Conservation (phyloP, 1,139 yeast species). For the Candida freyschussii region DNA sequence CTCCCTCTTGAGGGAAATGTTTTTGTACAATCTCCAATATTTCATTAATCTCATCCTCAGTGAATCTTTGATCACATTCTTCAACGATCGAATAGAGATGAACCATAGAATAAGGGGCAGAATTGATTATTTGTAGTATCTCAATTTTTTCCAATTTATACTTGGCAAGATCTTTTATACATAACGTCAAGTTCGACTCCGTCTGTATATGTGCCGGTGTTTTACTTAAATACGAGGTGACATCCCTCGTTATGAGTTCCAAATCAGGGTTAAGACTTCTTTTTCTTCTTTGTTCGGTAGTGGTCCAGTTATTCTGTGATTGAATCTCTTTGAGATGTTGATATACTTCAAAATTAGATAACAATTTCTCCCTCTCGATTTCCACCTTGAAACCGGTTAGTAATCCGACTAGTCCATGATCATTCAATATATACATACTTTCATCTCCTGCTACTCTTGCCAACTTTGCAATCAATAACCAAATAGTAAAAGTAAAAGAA, state of each 20-base stretch:
- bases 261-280: slow-evolving; percentile 39
- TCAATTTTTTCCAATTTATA: slow-evolving; percentile 75
- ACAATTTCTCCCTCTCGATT: slow-evolving; percentile 51
- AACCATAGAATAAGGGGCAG: slow-evolving; percentile 75
- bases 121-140: slow-evolving; percentile 75
- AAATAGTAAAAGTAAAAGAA: no score
- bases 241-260: slow-evolving; percentile 68
- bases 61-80: slow-evolving; percentile 83
- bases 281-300: slow-evolving; percentile 21
- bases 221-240: slow-evolving; percentile 43
- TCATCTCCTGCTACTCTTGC: no score
- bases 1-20: slow-evolving; percentile 39
- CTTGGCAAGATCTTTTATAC: slow-evolving; percentile 48
- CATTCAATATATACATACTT: slow-evolving; percentile 10
- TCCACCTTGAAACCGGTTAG: slow-evolving; percentile 31
- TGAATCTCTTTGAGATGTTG: slow-evolving; percentile 54
- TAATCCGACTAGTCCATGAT: no score
- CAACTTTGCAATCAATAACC: not conserved
- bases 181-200: slow-evolving; percentile 43
- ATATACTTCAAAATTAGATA: slow-evolving; percentile 70
- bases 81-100: slow-evolving; percentile 76
- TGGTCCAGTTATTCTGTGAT: slow-evolving; percentile 35
- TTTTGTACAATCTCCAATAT: slow-evolving; percentile 47
- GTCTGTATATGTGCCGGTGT: slow-evolving; percentile 42
- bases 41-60: slow-evolving; percentile 53